Evolutionary conservation across 2,329 filamentous ascomycete species (phyloP).

Genomic region (Fusarium coffeatum): DNA sequence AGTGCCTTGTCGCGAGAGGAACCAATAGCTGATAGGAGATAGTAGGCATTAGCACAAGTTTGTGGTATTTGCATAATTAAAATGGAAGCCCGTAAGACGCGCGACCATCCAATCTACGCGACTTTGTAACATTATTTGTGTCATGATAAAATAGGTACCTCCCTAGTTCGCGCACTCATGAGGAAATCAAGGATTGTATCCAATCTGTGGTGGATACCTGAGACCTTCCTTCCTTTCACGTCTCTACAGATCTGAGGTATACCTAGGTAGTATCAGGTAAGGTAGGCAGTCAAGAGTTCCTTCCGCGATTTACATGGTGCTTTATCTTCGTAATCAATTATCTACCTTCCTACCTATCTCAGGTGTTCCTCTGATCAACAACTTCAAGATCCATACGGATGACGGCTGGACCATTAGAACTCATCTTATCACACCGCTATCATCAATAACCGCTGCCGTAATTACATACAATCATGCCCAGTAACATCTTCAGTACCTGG

Average conservation of each 20-base stretch:
- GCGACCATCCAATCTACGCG: constrained; percentile 17
- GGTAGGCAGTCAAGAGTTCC: background rate
- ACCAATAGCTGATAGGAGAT: constrained; percentile 14
- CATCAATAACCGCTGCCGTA: constrained; percentile 18
- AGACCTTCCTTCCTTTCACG: background rate
- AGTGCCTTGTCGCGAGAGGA: constrained; percentile 15
- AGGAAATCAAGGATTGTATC: background rate
- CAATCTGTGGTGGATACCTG: background rate
- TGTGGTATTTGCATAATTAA: background rate
- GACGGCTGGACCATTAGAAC: background rate
- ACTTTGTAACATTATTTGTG: constrained; percentile 4
- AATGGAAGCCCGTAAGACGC: background rate
- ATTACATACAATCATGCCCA: constrained; percentile 27
- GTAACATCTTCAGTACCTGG: constrained; percentile 19
- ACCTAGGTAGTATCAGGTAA: background rate
- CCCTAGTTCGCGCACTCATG: background rate
- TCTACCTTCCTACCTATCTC: background rate
- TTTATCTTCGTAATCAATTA: background rate
- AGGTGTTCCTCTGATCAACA: background rate
- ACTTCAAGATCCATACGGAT: background rate
- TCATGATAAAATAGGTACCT: background rate
- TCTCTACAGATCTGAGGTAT: background rate
- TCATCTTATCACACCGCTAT: background rate
- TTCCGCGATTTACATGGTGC: background rate
- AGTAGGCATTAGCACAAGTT: background rate